These are phyloP conservation scores for Populus ilicifolia DNA, from an alignment of 345 rosid species.

Conservation along the genomic window DNA sequence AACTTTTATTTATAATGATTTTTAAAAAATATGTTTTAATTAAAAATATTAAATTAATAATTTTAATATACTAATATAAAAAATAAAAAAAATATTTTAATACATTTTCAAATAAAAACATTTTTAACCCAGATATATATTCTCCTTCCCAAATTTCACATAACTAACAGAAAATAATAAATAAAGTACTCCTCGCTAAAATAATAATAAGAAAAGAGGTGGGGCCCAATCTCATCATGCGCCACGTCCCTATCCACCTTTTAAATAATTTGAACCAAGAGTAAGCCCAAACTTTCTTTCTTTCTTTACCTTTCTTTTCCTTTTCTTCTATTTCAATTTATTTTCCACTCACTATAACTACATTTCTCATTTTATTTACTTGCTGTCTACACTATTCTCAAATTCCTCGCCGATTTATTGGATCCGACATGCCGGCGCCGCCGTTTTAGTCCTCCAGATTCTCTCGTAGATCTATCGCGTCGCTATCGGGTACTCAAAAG, in stretches of 20 bases:
- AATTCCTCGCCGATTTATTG: slow-evolving; percentile 38
- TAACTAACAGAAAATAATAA: not conserved
- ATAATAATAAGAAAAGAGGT: not conserved
- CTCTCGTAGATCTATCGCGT: slow-evolving; percentile 32
- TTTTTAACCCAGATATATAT: not conserved
- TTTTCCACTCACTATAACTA: not conserved
- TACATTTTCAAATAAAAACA: not conserved
- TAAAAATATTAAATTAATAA: not conserved
- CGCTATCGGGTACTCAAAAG: slow-evolving; percentile 26
- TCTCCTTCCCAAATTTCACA: not conserved
- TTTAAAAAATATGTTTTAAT: not conserved
- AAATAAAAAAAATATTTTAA: not conserved
- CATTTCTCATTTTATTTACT: not conserved
- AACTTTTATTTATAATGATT: not conserved
- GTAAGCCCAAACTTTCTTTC: not conserved
- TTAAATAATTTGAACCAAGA: slow-evolving; percentile 33
- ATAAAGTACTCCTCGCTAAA: not conserved
- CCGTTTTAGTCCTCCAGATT: slow-evolving; percentile 25
- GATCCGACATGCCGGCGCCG: slow-evolving; percentile 42
- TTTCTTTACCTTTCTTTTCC: not conserved
- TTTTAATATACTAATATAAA: too few relatives aligned
- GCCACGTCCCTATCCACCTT: slow-evolving; percentile 37
- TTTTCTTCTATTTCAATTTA: not conserved
- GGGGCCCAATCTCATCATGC: slow-evolving; percentile 34
- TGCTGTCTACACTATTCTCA: slow-evolving; percentile 5